Conservation (phyloP, 768 basidiomycete genomes). For the Lactarius tabidus region DNA sequence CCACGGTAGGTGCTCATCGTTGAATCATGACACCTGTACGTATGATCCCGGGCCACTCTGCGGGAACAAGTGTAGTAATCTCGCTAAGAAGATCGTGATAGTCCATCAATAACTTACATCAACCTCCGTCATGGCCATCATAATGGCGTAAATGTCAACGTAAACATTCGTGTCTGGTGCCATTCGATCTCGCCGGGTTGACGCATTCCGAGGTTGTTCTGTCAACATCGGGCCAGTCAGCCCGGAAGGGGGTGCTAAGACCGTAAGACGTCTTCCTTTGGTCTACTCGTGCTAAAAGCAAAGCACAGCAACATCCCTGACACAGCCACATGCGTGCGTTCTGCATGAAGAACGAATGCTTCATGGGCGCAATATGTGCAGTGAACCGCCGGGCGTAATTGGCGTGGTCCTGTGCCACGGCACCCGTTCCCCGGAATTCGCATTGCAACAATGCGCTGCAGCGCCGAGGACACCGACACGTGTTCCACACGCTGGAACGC, state of each 20-base stretch:
- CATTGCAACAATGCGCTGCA: neutral
- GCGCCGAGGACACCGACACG: conserved; percentile 4
- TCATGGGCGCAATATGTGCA: neutral
- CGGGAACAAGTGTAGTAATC: no score
- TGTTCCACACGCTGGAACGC: conserved; percentile 24
- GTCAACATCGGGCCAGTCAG: neutral
- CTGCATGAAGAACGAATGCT: neutral
- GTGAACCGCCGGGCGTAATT: neutral
- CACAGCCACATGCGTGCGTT: neutral
- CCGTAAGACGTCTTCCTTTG: neutral
- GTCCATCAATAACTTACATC: no score
- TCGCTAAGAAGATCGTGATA: neutral
- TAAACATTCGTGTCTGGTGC: neutral
- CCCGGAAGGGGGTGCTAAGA: neutral
- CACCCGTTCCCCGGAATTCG: neutral
- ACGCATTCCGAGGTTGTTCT: neutral
- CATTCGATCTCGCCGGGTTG: neutral
- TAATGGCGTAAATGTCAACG: neutral
- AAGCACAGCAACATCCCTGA: neutral
- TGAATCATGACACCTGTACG: neutral
- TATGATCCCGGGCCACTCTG: neutral
- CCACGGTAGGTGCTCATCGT: neutral
- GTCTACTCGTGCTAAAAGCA: neutral
- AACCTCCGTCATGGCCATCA: conserved; percentile 3
- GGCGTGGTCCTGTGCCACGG: neutral